Conservation (phyloP, 768 basidiomycete species). For the Piloderma croceum region DNA sequence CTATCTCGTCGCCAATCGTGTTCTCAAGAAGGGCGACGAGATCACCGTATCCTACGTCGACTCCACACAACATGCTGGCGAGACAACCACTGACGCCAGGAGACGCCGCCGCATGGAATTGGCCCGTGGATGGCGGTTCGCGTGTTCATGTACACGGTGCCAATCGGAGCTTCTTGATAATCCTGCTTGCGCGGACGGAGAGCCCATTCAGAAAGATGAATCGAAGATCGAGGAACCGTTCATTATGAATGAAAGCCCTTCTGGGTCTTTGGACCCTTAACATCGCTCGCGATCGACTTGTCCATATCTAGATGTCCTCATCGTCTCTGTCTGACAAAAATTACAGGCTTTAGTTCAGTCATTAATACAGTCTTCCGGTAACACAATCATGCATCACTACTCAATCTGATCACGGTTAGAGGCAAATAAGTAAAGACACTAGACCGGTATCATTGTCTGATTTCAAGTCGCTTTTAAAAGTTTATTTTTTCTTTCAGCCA, state of each 20-base stretch:
- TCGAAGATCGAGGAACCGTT: conserved; percentile 40
- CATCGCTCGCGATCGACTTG: too few species aligned
- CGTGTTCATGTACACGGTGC: conserved; percentile 68
- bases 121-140: conserved; percentile 77
- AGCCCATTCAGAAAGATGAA: conserved; percentile 42
- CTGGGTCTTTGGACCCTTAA: not conserved
- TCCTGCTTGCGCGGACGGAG: conserved; percentile 31
- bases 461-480: too few species aligned
- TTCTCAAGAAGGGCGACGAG: conserved; percentile 71
- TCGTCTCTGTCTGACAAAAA: too few species aligned
- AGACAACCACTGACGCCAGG: conserved; percentile 50
- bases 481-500: too few species aligned
- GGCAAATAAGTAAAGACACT: too few species aligned
- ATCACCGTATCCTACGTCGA: conserved; percentile 75
- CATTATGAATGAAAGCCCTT: conserved; percentile 15
- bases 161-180: too few species aligned
- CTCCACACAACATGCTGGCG: conserved; percentile 48
- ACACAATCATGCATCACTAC: too few species aligned
- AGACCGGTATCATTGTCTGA: too few species aligned
- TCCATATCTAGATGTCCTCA: too few species aligned
- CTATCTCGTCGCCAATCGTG: conserved; percentile 57
- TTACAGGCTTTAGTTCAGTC: too few species aligned
- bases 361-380: too few species aligned
- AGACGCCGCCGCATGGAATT: conserved; percentile 67
- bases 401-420: too few species aligned